Base-by-base conservation (phyloP, 495 filamentous ascomycete species). In the Beverwykella pulmonaria region DNA sequence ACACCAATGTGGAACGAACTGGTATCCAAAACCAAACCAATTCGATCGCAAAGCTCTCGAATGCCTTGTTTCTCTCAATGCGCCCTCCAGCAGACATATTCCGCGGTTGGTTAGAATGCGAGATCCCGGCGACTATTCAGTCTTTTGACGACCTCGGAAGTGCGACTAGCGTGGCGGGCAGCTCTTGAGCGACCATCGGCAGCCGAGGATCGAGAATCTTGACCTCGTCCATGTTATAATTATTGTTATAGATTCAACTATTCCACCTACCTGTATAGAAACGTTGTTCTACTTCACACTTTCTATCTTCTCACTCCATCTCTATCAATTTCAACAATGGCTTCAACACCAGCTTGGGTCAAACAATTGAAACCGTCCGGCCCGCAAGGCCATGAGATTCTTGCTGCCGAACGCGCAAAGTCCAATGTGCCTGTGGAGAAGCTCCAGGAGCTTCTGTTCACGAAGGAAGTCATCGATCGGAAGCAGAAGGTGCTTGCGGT, bases 391-490 rank as follows among this genome's bases (percentile, higher is more conserved):
- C 76, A 77, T 50, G 84, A 87, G 59, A 77, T 90, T 49, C 81
- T 90, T 29, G 61, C 76, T 4, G 73, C 82, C 39, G 87, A 90
- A 75, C 82, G 87, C 26, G 81, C 76, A 14, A 82, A 84, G 64
- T 88, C 86, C 47, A 82, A 84, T 44, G 71, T 87, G 48, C 75
- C 82, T 15, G 83, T 87, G 17, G 82, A 86, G 47, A 81, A 81
- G 65, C 77, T 90, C 15, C 82, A 83, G n/a, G 78, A 84, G 32
- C 83, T 87, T 47, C 79, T 90, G 10, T 85, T 86, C 71, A 85
- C 84, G 7, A 82, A 81, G 70, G 80, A 87, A 54, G 74, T 78
- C 2, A 73, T 89, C 15, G 76, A 83, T 25, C 78, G 82, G 27
- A 84, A 86, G 69, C 68, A 82, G 6, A 73, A 75, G 9, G 76